A percentile compares a stretch with the other conserved stretches of the same genome.
Conservation (phyloP, 768 basidiomycete species). For the Ephemerocybe angulata region DNA sequence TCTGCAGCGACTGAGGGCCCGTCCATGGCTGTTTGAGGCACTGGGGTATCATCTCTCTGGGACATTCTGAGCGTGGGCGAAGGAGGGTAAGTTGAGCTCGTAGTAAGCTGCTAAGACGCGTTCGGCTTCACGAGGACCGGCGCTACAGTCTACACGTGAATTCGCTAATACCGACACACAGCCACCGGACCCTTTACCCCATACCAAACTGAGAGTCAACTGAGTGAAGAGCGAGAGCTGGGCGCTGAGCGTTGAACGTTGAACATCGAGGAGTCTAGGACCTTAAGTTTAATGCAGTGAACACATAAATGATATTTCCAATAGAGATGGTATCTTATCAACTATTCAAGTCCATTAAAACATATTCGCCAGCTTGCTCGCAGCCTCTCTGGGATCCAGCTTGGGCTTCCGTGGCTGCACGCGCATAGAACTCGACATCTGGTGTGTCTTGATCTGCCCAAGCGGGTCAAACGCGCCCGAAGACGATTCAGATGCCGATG, state of each 20-base stretch:
- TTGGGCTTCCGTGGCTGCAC: slow-evolving; percentile 67
- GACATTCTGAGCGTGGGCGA: too few relatives aligned
- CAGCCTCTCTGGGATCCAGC: slow-evolving; percentile 82
- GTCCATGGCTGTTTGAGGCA: too few relatives aligned
- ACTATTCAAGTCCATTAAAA: slow-evolving; percentile 43
- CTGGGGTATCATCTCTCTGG: too few relatives aligned
- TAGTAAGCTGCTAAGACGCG: background rate
- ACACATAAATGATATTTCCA: background rate
- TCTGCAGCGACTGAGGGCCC: background rate
- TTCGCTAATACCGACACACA: background rate
- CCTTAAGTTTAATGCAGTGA: background rate
- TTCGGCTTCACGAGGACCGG: background rate
- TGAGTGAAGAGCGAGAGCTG: too few relatives aligned
- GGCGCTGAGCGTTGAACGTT: background rate
- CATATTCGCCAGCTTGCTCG: slow-evolving; percentile 89
- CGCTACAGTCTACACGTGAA: background rate
- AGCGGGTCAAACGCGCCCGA: slow-evolving; percentile 56
- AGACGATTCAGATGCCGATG: slow-evolving; percentile 19
- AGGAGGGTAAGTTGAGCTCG: background rate
- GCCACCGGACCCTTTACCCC: too few relatives aligned
- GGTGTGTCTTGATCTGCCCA: slow-evolving; percentile 53
- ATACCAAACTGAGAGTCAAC: too few relatives aligned
- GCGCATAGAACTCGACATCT: slow-evolving; percentile 72
- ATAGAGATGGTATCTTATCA: slow-evolving; percentile 3
- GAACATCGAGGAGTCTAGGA: background rate